These are phyloP conservation scores for Naegleria lovaniensis DNA, from an alignment of 208 protist species.

Conservation along the genomic window DNA sequence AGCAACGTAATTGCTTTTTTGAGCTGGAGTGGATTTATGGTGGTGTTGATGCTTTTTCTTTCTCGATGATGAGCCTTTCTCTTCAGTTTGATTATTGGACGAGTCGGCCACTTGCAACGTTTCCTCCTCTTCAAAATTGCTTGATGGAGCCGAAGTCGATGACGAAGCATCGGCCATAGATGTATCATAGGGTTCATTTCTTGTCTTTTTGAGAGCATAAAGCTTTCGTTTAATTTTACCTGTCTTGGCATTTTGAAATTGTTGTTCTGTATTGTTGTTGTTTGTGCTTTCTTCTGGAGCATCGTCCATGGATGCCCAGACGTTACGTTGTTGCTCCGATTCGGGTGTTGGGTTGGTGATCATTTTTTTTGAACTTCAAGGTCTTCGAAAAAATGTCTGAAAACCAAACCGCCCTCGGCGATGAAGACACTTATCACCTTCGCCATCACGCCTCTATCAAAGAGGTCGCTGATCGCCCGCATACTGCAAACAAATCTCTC, in stretches of 20 bases:
- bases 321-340: neutral
- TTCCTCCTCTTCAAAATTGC: neutral
- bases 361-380: neutral
- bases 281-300: neutral
- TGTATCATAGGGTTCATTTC: neutral
- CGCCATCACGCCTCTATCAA: too few species aligned
- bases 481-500: too few species aligned
- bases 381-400: too few species aligned
- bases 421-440: too few species aligned
- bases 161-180: neutral
- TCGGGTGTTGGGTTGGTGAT: neutral
- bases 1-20: conserved; percentile 36
- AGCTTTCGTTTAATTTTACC: conserved; percentile 4
- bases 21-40: neutral
- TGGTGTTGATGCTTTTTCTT: neutral
- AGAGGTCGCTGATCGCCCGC: too few species aligned
- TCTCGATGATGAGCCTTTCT: neutral
- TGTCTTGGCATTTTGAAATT: conserved; percentile 6
- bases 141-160: too few species aligned
- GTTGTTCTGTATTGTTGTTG: neutral
- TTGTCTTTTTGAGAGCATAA: conserved; percentile 4
- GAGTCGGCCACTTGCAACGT: neutral
- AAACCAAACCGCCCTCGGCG: too few species aligned
- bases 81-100: neutral
- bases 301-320: neutral